Evolutionary conservation across 805 yeast species (phyloP).

Genomic region (Yarrowia sp.): DNA sequence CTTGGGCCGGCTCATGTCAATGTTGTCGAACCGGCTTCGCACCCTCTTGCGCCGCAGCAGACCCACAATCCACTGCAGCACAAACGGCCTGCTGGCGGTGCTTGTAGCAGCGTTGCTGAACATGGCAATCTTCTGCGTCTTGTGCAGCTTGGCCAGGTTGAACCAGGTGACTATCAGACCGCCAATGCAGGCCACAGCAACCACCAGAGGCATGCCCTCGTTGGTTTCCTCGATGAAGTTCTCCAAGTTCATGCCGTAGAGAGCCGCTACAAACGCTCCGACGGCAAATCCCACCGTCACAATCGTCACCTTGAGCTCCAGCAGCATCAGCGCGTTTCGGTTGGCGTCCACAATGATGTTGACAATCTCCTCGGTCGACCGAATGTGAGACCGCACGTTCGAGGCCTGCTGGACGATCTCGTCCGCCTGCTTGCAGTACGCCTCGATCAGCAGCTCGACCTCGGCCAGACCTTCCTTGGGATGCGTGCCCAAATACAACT

Average conservation of each 20-base stretch:
- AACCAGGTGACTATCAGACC: slow-evolving; percentile 48
- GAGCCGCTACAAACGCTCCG: slow-evolving; percentile 75
- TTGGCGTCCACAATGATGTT: slow-evolving; percentile 91
- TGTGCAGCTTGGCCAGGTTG: slow-evolving; percentile 57
- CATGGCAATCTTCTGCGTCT: slow-evolving; percentile 73
- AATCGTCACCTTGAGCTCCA: slow-evolving; percentile 79
- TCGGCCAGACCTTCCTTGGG: slow-evolving; percentile 71
- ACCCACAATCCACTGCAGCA: background rate
- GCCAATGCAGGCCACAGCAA: slow-evolving; percentile 47
- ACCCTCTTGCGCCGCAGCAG: background rate
- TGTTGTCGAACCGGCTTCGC: background rate
- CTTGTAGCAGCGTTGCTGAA: background rate
- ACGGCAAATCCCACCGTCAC: slow-evolving; percentile 80
- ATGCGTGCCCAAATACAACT: slow-evolving; percentile 2
- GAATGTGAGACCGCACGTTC: slow-evolving; percentile 73
- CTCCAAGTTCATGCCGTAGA: slow-evolving; percentile 94
- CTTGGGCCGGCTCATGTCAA: background rate
- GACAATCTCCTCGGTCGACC: slow-evolving; percentile 91
- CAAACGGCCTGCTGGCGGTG: background rate
- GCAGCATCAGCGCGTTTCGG: slow-evolving; percentile 85
- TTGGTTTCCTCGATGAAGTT: slow-evolving; percentile 84
- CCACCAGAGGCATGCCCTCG: slow-evolving; percentile 58
- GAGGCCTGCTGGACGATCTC: slow-evolving; percentile 91
- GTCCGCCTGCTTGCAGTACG: slow-evolving; percentile 86
- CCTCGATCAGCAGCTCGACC: slow-evolving; percentile 84